Evolutionary conservation across 257 asterid species (phyloP).

Genomic region (Jaltomata sinuosa): DNA sequence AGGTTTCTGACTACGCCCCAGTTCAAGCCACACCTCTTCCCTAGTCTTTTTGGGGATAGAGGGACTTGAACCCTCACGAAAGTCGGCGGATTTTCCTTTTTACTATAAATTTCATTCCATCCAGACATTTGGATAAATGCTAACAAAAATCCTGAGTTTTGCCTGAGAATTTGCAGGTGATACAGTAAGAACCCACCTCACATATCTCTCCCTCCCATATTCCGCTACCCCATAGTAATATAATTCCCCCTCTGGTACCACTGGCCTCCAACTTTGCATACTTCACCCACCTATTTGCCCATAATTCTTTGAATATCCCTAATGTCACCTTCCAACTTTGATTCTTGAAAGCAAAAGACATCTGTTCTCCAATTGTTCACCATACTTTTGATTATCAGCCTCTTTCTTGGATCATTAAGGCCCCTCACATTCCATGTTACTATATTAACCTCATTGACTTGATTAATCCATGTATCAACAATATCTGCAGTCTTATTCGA

Average conservation of each 20-base stretch:
- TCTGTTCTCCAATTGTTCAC: background rate
- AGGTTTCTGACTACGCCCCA: background rate
- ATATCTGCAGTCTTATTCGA: background rate
- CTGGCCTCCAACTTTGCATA: background rate
- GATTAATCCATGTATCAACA: background rate
- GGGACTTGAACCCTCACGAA: too few species aligned
- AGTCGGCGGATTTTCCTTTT: too few species aligned
- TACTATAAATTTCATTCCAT: too few species aligned
- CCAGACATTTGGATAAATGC: background rate
- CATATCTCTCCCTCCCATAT: background rate
- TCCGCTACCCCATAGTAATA: background rate
- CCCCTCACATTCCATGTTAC: background rate
- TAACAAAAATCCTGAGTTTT: background rate
- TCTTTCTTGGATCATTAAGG: background rate
- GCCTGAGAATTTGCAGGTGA: background rate
- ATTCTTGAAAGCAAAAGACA: background rate
- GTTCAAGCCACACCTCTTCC: background rate
- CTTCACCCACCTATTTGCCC: background rate
- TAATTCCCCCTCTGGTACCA: background rate
- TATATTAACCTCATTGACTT: background rate
- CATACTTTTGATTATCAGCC: background rate
- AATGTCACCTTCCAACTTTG: background rate
- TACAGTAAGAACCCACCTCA: background rate
- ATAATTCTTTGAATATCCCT: background rate
- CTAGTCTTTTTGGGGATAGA: too few species aligned